Conservation (phyloP, 73 alveolate species). For the Paramecium biaurelia region DNA sequence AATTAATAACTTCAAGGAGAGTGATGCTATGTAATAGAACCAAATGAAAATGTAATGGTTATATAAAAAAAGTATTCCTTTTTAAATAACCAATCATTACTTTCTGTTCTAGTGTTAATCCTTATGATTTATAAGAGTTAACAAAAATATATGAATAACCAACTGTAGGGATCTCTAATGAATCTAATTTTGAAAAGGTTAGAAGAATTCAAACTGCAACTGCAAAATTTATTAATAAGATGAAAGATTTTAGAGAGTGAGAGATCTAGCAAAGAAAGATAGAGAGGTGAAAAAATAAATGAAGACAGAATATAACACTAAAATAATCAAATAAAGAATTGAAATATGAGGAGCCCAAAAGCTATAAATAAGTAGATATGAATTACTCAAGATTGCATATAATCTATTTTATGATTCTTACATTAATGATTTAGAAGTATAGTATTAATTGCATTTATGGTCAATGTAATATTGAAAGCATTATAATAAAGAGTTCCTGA, state of each 20-base stretch:
- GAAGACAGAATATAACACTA: conserved; percentile 60
- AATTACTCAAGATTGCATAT: conserved; percentile 77
- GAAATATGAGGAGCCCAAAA: background rate
- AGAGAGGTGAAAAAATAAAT: conserved; percentile 58
- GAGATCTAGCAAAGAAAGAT: conserved; percentile 67
- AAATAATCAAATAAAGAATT: conserved; percentile 37
- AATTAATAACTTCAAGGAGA: conserved; percentile 80
- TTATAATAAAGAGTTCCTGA: conserved; percentile 79
- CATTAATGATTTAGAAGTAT: conserved; percentile 87
- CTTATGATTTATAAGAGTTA: conserved; percentile 66
- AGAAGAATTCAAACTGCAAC: conserved; percentile 40
- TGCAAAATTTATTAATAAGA: too few relatives aligned
- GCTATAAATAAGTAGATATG: conserved; percentile 35
- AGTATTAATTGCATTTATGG: background rate
- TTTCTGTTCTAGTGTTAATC: conserved; percentile 77
- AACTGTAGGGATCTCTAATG: background rate
- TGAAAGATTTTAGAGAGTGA: conserved; percentile 57
- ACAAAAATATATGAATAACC: background rate
- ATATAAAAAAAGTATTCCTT: conserved; percentile 58
- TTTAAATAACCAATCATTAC: conserved; percentile 52
- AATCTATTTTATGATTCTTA: conserved; percentile 85
- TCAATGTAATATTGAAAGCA: conserved; percentile 76
- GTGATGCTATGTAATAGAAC: conserved; percentile 66
- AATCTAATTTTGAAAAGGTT: background rate
- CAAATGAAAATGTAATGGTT: background rate